Evolutionary conservation across 1,284 basidiomycete genomes (phyloP).

Genomic region (Microbotryum intermedium): DNA sequence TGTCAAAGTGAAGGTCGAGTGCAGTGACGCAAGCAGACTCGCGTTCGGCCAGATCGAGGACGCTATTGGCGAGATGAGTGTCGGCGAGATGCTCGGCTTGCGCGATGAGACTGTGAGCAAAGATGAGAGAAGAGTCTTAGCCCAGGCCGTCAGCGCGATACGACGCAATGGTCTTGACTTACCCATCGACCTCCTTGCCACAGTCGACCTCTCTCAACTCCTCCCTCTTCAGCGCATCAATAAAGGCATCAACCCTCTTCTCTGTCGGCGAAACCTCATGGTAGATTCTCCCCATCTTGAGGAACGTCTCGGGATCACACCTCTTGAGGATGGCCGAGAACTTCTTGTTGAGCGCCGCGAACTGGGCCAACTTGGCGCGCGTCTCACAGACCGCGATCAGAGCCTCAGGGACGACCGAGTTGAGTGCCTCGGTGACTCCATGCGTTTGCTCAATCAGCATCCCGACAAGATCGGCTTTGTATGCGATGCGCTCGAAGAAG

Average conservation of each 20-base stretch:
- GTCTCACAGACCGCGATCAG: slow-evolving; percentile 88
- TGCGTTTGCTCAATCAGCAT: slow-evolving; percentile 69
- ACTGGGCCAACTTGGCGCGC: slow-evolving; percentile 65
- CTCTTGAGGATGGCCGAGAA: slow-evolving; percentile 71
- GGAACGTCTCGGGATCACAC: slow-evolving; percentile 71
- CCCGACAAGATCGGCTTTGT: slow-evolving; percentile 77
- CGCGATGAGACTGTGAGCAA: slow-evolving; percentile 58
- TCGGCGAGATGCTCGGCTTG: slow-evolving; percentile 86
- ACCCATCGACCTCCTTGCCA: slow-evolving; percentile 78
- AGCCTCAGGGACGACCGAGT: slow-evolving; percentile 63
- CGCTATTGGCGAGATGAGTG: slow-evolving; percentile 66
- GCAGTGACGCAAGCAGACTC: slow-evolving; percentile 71
- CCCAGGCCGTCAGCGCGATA: background rate
- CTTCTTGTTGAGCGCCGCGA: slow-evolving; percentile 74
- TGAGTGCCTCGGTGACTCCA: slow-evolving; percentile 70
- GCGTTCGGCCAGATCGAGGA: slow-evolving; percentile 76
- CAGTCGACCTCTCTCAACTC: slow-evolving; percentile 90
- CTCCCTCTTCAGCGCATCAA: slow-evolving; percentile 70
- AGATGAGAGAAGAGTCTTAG: background rate
- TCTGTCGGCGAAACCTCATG: slow-evolving; percentile 80
- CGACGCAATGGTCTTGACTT: slow-evolving; percentile 33
- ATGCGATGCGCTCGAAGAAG: slow-evolving; percentile 77
- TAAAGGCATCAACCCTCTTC: slow-evolving; percentile 81
- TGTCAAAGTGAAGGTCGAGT: slow-evolving; percentile 82
- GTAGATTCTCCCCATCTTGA: slow-evolving; percentile 72